Evolutionary conservation across 495 filamentous ascomycete species (phyloP).

Genomic region (Trichoderma parareesei): DNA sequence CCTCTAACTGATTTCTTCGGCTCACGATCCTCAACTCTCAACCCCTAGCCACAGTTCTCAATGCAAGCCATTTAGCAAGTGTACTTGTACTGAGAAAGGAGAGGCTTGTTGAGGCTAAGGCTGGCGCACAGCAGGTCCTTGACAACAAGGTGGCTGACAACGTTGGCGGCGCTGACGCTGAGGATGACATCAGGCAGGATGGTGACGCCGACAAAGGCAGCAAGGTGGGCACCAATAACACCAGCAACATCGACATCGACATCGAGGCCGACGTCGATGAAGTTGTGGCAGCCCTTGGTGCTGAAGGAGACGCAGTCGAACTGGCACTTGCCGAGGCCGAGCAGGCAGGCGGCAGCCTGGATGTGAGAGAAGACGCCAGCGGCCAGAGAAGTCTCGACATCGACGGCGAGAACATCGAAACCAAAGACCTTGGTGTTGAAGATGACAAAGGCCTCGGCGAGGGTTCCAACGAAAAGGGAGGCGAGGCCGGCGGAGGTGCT

Average conservation of each 20-base stretch:
- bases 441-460: constrained; percentile 1
- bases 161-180: not conserved
- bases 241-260: not conserved
- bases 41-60: not conserved
- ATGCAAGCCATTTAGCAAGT: not conserved
- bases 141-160: not conserved
- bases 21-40: not conserved
- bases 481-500: not conserved
- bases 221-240: not conserved
- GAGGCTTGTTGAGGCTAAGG: not conserved
- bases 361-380: not conserved
- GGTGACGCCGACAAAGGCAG: constrained; percentile 5
- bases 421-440: constrained; percentile 6
- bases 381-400: not conserved
- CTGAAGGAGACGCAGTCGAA: constrained; percentile 7
- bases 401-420: not conserved
- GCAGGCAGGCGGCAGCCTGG: not conserved
- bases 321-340: constrained; percentile 3
- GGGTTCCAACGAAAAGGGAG: not conserved
- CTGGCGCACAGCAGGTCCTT: not conserved
- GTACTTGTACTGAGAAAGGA: constrained; percentile 1
- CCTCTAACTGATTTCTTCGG: no score
- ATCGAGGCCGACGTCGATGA: not conserved
- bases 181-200: not conserved
- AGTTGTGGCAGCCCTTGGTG: constrained; percentile 10